Evolutionary conservation across 164 flowering plant genomes (phyloP), one percentile per base, ranked within the genome.

Genomic region (Platanus orientalis): DNA sequence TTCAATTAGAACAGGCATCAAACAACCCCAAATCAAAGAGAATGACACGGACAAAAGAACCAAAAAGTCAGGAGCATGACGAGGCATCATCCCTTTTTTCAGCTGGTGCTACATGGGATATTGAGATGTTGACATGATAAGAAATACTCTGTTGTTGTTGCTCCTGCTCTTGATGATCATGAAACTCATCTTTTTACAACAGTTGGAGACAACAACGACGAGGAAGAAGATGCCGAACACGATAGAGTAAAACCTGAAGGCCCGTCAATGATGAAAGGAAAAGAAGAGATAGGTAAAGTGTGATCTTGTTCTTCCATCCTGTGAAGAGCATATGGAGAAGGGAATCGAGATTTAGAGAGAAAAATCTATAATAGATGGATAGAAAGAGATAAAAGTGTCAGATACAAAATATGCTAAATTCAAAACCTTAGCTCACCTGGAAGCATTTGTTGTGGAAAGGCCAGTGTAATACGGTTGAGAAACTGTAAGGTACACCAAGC

Each of bases 41-140:
- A n/a, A n/a, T n/a, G n/a, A n/a, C n/a, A n/a, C 78, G 13, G 56
- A 87, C 92, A 89, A 36, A 83, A 79, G 71, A 83, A 75, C 81
- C 89, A 87, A 58, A 87, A 84, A 1, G 85, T 77, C 27, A 76
- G 62, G 9, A 79, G 75, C 32, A 84, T 0, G 82, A 83, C 80
- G 82, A 81, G 9, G 76, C 61, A 44, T 87, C 86, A 27, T 81
- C 79, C 13, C 80, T 53, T 56, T 54, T 50, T 2, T 45, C 73
- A 11, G 51, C 7, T 14, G 73, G 30, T 0, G 64, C 36, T 2
- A 21, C 57, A 26, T 71, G 66, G 0, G 70, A 64, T 16, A 69
- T 24, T 6, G 70, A 61, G 10, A 77, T 12, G 53, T 67, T 74
- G 20, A 69, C 44, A 12, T 65, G 66, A 57, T 75, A 71, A 23